A percentile compares a stretch with the other conserved stretches of the same genome.
Conservation (phyloP, 768 basidiomycete genomes). For the Daedaleopsis nitida region DNA sequence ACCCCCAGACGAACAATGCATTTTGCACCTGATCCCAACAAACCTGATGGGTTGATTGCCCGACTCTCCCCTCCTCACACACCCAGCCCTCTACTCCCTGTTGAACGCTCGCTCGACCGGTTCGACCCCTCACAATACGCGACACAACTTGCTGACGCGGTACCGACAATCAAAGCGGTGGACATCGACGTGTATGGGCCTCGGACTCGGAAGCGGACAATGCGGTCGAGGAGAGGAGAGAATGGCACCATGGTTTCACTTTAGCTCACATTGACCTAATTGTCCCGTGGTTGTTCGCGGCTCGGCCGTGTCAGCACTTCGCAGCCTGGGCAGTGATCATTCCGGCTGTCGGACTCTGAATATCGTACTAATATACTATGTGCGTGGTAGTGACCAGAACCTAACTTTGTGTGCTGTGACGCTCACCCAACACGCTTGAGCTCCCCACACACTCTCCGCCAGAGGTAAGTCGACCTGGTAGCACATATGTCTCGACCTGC, state of each 20-base stretch:
- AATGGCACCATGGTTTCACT: neutral
- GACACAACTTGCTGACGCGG: neutral
- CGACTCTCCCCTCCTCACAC: neutral
- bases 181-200: neutral
- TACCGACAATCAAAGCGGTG: neutral
- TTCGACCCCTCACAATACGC: neutral
- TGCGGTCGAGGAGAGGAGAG: neutral
- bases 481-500: no score
- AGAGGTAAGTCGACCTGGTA: no score
- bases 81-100: neutral
- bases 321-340: neutral
- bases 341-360: neutral
- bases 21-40: neutral
- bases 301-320: neutral
- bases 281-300: neutral
- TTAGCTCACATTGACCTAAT: neutral
- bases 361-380: neutral
- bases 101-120: neutral
- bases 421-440: no score
- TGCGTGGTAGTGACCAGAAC: neutral
- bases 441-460: no score
- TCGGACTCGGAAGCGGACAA: neutral
- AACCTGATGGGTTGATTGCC: neutral
- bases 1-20: neutral
- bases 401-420: neutral